Conservation (phyloP, 768 basidiomycete species). For the Mycena capillaripes region DNA sequence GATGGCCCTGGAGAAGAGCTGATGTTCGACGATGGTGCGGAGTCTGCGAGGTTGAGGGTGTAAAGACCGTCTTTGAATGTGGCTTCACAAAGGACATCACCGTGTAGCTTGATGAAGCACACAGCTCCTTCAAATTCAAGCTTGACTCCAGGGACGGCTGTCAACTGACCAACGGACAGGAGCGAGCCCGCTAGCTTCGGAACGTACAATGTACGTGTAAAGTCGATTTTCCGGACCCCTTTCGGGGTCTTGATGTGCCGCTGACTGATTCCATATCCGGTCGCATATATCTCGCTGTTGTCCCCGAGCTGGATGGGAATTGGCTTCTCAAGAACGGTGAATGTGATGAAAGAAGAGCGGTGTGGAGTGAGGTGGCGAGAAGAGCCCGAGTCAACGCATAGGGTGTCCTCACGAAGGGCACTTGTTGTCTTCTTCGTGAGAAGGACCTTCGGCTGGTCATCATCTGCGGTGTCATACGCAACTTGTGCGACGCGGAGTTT, state of each 20-base stretch:
- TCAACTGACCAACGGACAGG: too few relatives aligned
- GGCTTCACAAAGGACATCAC: background rate
- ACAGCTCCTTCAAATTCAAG: background rate
- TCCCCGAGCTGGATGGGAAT: conserved; percentile 8
- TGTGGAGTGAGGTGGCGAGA: background rate
- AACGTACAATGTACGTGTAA: conserved; percentile 1
- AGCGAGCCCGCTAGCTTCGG: conserved; percentile 5
- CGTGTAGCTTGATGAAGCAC: conserved; percentile 5
- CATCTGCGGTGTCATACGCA: background rate
- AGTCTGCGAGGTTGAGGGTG: background rate
- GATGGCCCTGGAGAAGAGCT: background rate
- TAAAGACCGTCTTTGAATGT: conserved; percentile 1
- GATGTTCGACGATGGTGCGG: background rate
- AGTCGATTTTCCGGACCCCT: background rate
- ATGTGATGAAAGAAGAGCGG: background rate
- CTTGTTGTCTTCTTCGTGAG: conserved; percentile 13
- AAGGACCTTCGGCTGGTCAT: background rate
- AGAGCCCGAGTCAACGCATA: conserved; percentile 17
- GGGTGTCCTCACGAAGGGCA: background rate
- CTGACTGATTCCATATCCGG: background rate
- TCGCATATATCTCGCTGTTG: background rate
- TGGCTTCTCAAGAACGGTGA: too few relatives aligned
- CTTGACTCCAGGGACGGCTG: conserved; percentile 5
- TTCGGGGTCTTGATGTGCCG: background rate
- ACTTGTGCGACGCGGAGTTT: conserved; percentile 8